A percentile compares a stretch with the other conserved stretches of the same genome.
Evolutionary conservation across 2,329 filamentous ascomycete genomes (phyloP).

Genomic region (Lasiodiplodia gonubiensis): DNA sequence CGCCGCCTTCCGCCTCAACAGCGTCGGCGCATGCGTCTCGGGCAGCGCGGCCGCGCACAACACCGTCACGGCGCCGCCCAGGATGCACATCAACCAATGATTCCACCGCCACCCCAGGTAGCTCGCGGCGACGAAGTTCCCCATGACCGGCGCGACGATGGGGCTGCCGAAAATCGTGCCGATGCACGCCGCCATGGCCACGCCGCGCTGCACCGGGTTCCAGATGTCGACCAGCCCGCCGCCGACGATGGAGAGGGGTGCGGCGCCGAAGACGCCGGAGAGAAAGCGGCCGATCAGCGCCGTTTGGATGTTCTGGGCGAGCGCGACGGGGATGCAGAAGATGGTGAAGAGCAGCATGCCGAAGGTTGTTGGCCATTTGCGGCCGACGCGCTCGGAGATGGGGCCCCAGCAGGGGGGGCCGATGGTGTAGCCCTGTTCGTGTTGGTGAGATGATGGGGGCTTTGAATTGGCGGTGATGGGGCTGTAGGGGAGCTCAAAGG

Average conservation of each 20-base stretch:
- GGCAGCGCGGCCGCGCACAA: conserved; percentile 67
- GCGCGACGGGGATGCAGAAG: conserved; percentile 62
- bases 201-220: conserved; percentile 65
- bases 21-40: conserved; percentile 54
- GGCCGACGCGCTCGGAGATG: conserved; percentile 51
- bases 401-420: conserved; percentile 42
- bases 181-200: conserved; percentile 66
- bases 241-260: conserved; percentile 54
- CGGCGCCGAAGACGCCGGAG: conserved; percentile 63
- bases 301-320: conserved; percentile 58
- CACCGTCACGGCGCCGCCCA: conserved; percentile 64
- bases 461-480: neutral
- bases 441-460: neutral
- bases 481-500: neutral
- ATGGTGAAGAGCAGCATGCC: conserved; percentile 59
- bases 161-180: conserved; percentile 68
- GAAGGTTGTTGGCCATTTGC: conserved; percentile 53
- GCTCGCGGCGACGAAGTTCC: conserved; percentile 68
- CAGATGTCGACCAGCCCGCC: conserved; percentile 55
- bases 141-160: conserved; percentile 61
- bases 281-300: conserved; percentile 65
- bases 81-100: conserved; percentile 70
- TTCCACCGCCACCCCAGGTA: conserved; percentile 72
- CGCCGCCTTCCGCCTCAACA: conserved; percentile 61
- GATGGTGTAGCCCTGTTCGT: conserved; percentile 24